phyloP scores from a whole-genome alignment of 345 rosid genomes.

The Dimocarpus longan region DNA sequence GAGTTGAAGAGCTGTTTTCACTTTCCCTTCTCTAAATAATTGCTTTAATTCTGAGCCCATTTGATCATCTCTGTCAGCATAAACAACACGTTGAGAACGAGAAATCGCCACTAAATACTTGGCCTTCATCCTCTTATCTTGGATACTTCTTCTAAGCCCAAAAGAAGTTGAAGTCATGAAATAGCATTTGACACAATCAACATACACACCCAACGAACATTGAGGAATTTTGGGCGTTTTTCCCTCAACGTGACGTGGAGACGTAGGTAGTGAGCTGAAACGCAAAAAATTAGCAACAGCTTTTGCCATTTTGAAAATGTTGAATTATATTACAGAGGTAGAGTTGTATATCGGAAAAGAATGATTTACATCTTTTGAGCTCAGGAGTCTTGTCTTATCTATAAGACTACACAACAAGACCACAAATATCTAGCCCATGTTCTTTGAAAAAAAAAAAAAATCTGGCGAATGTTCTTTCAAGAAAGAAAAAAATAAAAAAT shows the following conservation, averaged over 20 bases:
- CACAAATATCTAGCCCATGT: background rate
- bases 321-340: background rate
- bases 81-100: background rate
- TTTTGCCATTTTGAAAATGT: constrained; percentile 1
- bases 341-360: background rate
- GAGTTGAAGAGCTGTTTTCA: constrained; percentile 1
- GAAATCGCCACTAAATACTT: background rate
- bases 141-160: background rate
- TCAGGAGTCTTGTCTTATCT: background rate
- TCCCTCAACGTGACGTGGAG: background rate
- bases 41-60: constrained; percentile 7
- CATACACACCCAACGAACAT: background rate
- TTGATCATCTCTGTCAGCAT: background rate
- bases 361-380: background rate
- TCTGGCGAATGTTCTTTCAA: too few species aligned
- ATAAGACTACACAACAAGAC: background rate
- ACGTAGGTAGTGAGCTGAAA: constrained; percentile 2
- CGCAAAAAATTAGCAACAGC: background rate
- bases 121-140: background rate
- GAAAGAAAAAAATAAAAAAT: too few species aligned
- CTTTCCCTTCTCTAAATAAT: constrained; percentile 3
- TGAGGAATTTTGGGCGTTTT: background rate
- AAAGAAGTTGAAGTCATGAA: background rate
- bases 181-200: background rate
- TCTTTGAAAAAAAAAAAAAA: too few species aligned